Conservation (phyloP, 1,284 basidiomycete species). For the Ceratobasidium sp. region DNA sequence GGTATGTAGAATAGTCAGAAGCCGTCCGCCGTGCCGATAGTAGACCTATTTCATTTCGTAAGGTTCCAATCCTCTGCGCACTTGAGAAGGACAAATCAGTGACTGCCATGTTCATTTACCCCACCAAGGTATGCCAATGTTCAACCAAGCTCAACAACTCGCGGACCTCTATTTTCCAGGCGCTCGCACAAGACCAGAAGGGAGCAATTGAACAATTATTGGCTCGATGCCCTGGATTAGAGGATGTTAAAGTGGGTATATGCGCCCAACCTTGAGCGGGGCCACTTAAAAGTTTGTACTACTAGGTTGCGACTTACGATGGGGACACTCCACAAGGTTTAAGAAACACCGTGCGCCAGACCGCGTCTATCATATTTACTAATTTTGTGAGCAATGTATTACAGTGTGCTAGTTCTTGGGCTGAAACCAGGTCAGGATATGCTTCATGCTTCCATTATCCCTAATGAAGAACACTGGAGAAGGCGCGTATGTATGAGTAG, state of each 20-base stretch:
- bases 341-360: slow-evolving; percentile 64
- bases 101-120: slow-evolving; percentile 86
- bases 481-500: slow-evolving; percentile 52
- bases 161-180: slow-evolving; percentile 54
- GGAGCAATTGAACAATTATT: slow-evolving; percentile 71
- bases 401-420: slow-evolving; percentile 2
- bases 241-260: slow-evolving; percentile 61
- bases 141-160: neutral
- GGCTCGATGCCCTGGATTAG: slow-evolving; percentile 64
- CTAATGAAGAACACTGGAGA: slow-evolving; percentile 84
- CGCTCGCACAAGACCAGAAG: slow-evolving; percentile 87
- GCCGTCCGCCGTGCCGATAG: slow-evolving; percentile 2
- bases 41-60: neutral
- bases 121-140: slow-evolving; percentile 69
- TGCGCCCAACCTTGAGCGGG: slow-evolving; percentile 50
- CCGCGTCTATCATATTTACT: slow-evolving; percentile 72
- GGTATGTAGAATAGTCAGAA: slow-evolving; percentile 51
- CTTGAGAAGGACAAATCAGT: slow-evolving; percentile 66
- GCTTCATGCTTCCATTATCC: slow-evolving; percentile 83
- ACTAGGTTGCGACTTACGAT: slow-evolving; percentile 79
- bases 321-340: slow-evolving; percentile 80
- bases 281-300: slow-evolving; percentile 2
- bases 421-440: slow-evolving; percentile 66
- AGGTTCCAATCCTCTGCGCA: slow-evolving; percentile 75
- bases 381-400: slow-evolving; percentile 65